These are phyloP conservation scores for Colletotrichum sp. DNA, from an alignment of 2,329 filamentous ascomycete genomes.

Conservation along the genomic window DNA sequence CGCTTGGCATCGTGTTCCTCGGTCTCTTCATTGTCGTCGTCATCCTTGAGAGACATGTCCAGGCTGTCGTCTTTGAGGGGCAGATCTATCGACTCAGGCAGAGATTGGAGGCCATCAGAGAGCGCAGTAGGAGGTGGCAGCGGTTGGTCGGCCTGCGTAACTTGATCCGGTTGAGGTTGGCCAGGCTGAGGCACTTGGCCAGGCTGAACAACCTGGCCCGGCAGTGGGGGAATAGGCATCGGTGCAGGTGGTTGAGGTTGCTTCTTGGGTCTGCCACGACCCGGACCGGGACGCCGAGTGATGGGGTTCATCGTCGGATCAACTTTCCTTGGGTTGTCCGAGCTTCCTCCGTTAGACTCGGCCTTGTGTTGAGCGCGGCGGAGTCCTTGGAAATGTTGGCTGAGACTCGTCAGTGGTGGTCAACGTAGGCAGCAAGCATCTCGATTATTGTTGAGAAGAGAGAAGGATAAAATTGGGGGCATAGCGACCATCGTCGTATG, in stretches of 20 bases:
- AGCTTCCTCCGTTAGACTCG: conserved; percentile 41
- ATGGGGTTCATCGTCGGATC: conserved; percentile 64
- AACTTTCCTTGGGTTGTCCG: conserved; percentile 40
- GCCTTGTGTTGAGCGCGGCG: conserved; percentile 59
- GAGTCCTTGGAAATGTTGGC: conserved; percentile 67
- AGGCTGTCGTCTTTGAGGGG: conserved; percentile 15
- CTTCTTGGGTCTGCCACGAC: conserved; percentile 60
- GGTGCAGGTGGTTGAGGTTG: conserved; percentile 29
- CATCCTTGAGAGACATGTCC: conserved; percentile 30
- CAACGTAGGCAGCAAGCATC: neutral
- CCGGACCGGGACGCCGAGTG: conserved; percentile 64
- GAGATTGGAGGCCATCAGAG: neutral
- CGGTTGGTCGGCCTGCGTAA: neutral
- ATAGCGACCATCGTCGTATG: neutral
- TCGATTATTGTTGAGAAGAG: neutral
- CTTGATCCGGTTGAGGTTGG: conserved; percentile 8
- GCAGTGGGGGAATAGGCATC: conserved; percentile 4
- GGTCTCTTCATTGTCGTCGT: conserved; percentile 29
- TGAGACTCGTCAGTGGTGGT: conserved; percentile 30
- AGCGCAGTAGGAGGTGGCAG: neutral
- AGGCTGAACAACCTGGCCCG: neutral
- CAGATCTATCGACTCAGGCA: conserved; percentile 10
- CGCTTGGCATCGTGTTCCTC: conserved; percentile 18
- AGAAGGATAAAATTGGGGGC: neutral
- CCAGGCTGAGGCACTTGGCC: neutral